Evolutionary conservation across 108 stramenopile species (phyloP), one percentile per base, ranked within the genome.

Genomic region (Fragilariopsis cylindrus): DNA sequence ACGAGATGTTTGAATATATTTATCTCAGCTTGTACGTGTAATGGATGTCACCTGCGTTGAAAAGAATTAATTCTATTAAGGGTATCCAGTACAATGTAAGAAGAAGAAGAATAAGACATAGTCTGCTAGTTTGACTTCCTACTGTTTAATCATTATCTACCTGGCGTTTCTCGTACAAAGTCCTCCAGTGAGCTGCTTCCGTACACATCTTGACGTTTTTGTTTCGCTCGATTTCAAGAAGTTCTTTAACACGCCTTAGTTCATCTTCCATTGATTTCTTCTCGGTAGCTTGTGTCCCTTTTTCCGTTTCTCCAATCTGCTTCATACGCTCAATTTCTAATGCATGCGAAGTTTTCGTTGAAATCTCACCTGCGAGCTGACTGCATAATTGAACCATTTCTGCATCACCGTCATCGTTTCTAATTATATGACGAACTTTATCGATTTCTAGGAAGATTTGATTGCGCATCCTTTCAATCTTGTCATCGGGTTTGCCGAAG

Each of bases 351-450:
- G 88, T 91, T 60, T 82, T 85, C 4, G 81, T 62, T 19, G 81
- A 70, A 46, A 91, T 89, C 73, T 91, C 90, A 45, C 72, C 72
- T 4, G 87, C 83, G 42, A 94, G 88, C 56, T 94, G 90, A 42
- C 82, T 78, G 54, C 89, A 87, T 7, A 91, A 64, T 11, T 79
- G 74, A 8, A 79, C 69, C 57, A 94, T 70, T 64, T 91, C 88
- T 18, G 80, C 79, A 48, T 94, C 92, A 15, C 19, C 72, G 57
- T 71, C 64, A 55, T 47, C 55, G 69, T 76, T 74, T 7, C 67
- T 39, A 49, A 70, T 15, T 9, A 66, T 44, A n/a, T 70, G 30
- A 5, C 71, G 65, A 43, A 74, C 63, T n/a, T 74, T 60, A 7
- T 70, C 50, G 47, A 72, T 65, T 58, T 75, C 70, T 55, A 56